These are phyloP conservation scores for Globisporangium okanoganense DNA, from an alignment of 352 stramenopile species.

Conservation along the genomic window DNA sequence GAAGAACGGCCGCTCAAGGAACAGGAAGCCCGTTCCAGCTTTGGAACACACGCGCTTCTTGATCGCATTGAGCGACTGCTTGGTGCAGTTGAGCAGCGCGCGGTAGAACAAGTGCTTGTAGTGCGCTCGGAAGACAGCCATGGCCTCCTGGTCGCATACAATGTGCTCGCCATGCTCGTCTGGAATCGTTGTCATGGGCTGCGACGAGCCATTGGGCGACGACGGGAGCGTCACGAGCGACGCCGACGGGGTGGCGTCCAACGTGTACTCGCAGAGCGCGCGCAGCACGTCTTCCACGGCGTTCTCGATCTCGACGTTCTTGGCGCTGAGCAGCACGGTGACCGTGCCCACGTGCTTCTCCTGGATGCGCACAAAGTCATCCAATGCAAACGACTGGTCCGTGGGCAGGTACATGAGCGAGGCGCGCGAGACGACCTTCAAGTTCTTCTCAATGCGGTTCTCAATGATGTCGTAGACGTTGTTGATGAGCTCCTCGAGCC, in stretches of 20 bases:
- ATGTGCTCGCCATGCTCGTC: constrained; percentile 17
- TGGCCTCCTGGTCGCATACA: constrained; percentile 30
- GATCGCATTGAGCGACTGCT: constrained; percentile 72
- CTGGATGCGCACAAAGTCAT: constrained; percentile 85
- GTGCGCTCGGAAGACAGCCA: constrained; percentile 56
- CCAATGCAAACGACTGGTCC: constrained; percentile 80
- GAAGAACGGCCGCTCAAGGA: constrained; percentile 83
- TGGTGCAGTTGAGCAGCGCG: constrained; percentile 75
- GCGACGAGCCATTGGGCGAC: constrained; percentile 5
- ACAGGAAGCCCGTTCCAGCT: constrained; percentile 73
- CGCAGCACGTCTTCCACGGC: constrained; percentile 78
- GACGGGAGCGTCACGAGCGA: constrained; percentile 12
- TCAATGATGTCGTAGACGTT: constrained; percentile 81
- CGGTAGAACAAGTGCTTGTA: constrained; percentile 84
- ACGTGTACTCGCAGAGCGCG: constrained; percentile 62
- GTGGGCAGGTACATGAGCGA: constrained; percentile 76
- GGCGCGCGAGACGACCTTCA: constrained; percentile 76
- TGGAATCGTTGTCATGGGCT: constrained; percentile 7
- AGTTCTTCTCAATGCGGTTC: constrained; percentile 82
- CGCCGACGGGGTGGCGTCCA: constrained; percentile 29
- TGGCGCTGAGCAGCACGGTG: constrained; percentile 59
- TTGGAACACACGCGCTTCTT: constrained; percentile 85
- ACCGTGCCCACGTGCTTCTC: constrained; percentile 66
- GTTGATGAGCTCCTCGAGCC: constrained; percentile 80
- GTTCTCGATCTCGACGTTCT: constrained; percentile 86